phyloP scores from a whole-genome alignment of 2,329 filamentous ascomycete genomes.

The Tolypocladium inflatum region DNA sequence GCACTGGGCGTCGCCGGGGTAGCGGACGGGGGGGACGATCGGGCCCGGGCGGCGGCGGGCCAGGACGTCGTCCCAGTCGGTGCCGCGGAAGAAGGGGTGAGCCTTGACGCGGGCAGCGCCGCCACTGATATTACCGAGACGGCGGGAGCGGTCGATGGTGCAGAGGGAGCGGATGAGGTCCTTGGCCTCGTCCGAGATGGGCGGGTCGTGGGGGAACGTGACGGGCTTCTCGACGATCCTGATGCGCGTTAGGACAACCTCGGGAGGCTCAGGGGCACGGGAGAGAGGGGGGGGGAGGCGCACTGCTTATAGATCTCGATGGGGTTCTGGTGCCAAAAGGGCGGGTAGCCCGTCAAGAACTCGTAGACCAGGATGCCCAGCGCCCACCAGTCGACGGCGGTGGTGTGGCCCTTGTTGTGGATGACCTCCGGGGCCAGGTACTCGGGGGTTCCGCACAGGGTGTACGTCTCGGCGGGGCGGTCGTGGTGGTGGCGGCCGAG shows the following conservation, averaged over 20 bases:
- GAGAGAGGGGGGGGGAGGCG: conserved; percentile 11
- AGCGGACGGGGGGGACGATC: conserved; percentile 66
- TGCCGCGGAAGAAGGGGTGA: conserved; percentile 64
- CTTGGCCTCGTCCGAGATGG: conserved; percentile 58
- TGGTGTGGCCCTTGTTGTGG: conserved; percentile 67
- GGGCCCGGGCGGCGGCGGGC: conserved; percentile 56
- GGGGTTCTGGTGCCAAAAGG: conserved; percentile 80
- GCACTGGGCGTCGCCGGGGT: conserved; percentile 66
- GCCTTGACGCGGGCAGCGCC: conserved; percentile 62
- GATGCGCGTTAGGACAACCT: neutral
- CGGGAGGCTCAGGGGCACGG: too few relatives aligned
- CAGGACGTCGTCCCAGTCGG: conserved; percentile 67
- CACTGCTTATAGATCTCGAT: conserved; percentile 80
- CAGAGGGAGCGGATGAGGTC: conserved; percentile 70
- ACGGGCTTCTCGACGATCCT: conserved; percentile 75
- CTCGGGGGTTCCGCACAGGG: conserved; percentile 73
- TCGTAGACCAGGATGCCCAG: conserved; percentile 78
- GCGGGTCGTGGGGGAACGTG: conserved; percentile 58
- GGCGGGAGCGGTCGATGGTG: conserved; percentile 67
- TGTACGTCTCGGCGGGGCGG: conserved; percentile 61
- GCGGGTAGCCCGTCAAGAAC: conserved; percentile 75
- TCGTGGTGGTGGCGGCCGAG: conserved; percentile 46
- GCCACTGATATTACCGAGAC: conserved; percentile 70
- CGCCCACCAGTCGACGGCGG: conserved; percentile 82
- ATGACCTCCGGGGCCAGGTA: conserved; percentile 81